These are phyloP conservation scores for Fonsecaea nubica DNA, from an alignment of 2,329 filamentous ascomycete genomes.

Conservation along the genomic window DNA sequence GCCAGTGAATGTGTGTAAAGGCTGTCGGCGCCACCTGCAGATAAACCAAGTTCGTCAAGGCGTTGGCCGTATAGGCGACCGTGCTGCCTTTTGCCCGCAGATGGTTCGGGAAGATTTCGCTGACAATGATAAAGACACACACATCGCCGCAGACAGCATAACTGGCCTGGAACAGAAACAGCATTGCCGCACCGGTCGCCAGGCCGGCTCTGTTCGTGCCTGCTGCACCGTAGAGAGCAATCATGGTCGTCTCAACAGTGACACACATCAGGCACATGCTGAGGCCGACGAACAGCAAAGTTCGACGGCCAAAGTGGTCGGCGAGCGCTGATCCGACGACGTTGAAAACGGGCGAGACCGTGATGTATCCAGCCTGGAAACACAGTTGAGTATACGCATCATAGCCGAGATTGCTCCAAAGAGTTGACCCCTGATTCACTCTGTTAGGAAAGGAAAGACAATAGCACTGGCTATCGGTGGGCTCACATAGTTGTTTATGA, in stretches of 20 bases:
- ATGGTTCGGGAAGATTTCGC: slow-evolving; percentile 26
- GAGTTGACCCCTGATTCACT: slow-evolving; percentile 17
- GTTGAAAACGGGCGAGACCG: slow-evolving; percentile 19
- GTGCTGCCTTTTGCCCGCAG: slow-evolving; percentile 20
- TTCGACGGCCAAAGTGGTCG: slow-evolving; percentile 36
- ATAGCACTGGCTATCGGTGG: background rate
- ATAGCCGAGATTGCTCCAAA: slow-evolving; percentile 26
- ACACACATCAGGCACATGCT: slow-evolving; percentile 8
- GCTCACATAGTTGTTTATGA: slow-evolving; percentile 2
- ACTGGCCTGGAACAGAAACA: slow-evolving; percentile 46
- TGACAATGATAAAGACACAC: slow-evolving; percentile 13
- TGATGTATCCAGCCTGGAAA: slow-evolving; percentile 26
- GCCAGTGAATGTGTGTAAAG: slow-evolving; percentile 44
- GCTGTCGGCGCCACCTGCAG: slow-evolving; percentile 36
- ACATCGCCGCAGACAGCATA: slow-evolving; percentile 21
- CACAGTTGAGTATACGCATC: slow-evolving; percentile 13
- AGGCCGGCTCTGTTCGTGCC: slow-evolving; percentile 20
- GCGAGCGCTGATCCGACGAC: slow-evolving; percentile 17
- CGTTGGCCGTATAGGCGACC: slow-evolving; percentile 14
- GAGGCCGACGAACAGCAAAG: slow-evolving; percentile 39
- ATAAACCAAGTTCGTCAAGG: slow-evolving; percentile 23
- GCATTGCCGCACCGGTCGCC: slow-evolving; percentile 64
- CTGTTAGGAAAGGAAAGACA: background rate
- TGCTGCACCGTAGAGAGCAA: slow-evolving; percentile 23
- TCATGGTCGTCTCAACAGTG: slow-evolving; percentile 24